Evolutionary conservation across 192 early-diverging fungal species (phyloP).

Genomic region (Mortierella antarctica): DNA sequence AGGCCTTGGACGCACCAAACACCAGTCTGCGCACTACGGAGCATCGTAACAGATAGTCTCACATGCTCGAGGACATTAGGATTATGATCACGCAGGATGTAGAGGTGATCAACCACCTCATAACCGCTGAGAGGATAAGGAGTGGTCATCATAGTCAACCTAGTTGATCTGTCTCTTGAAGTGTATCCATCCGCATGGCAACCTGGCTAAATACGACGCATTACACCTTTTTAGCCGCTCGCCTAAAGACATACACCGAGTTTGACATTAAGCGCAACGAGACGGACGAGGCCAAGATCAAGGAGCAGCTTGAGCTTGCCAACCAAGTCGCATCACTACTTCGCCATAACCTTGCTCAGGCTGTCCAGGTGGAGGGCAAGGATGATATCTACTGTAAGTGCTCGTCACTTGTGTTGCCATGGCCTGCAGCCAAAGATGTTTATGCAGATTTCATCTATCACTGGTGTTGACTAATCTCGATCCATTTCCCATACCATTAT

Average conservation of each 20-base stretch:
- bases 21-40: too few species aligned
- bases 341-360: constrained; percentile 52
- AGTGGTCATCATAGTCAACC: too few species aligned
- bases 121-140: too few species aligned
- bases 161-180: too few species aligned
- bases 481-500: background rate
- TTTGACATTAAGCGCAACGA: constrained; percentile 46
- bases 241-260: constrained; percentile 44
- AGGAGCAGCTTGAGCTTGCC: constrained; percentile 45
- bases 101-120: too few species aligned
- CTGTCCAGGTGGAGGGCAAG: constrained; percentile 32
- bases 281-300: constrained; percentile 49
- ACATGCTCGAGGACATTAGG: too few species aligned
- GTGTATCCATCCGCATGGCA: too few species aligned
- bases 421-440: background rate
- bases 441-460: background rate
- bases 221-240: constrained; percentile 22
- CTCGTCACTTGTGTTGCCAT: background rate
- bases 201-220: too few species aligned
- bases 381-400: constrained; percentile 32
- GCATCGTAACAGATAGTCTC: too few species aligned
- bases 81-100: too few species aligned
- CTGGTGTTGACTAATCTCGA: background rate
- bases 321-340: constrained; percentile 45
- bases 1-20: background rate